phyloP scores from a whole-genome alignment of 305 asterid species.

The Plantago lanceolata region DNA sequence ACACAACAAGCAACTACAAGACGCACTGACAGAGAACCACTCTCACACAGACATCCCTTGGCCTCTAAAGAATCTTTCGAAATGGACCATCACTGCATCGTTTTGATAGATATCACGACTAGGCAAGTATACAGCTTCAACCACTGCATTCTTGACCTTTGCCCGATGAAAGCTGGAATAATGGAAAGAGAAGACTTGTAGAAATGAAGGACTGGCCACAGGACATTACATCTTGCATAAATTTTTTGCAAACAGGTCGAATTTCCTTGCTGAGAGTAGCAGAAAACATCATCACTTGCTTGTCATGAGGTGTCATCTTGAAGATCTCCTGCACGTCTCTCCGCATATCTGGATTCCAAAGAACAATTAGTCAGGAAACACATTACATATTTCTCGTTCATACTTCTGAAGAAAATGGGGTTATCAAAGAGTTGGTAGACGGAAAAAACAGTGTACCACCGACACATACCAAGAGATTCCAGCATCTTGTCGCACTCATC shows the following conservation, averaged over 20 bases:
- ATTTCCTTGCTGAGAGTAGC: conserved; percentile 93
- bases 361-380: no score
- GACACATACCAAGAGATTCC: conserved; percentile 67
- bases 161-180: conserved; percentile 52
- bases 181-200: conserved; percentile 52
- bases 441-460: no score
- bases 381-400: no score
- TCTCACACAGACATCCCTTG: conserved; percentile 10
- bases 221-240: conserved; percentile 95
- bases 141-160: conserved; percentile 45
- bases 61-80: conserved; percentile 24
- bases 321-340: conserved; percentile 87
- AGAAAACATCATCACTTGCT: conserved; percentile 93
- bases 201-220: conserved; percentile 69
- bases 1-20: conserved; percentile 10
- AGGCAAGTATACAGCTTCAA: conserved; percentile 45
- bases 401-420: no score
- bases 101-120: conserved; percentile 34
- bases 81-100: conserved; percentile 27
- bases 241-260: conserved; percentile 91
- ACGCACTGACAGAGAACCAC: conserved; percentile 10
- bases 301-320: conserved; percentile 86
- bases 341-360: no score
- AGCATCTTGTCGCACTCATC: conserved; percentile 86
- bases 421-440: no score